Conservation (phyloP, 805 yeast genomes). For the Saccharomycopsis selenospora region DNA sequence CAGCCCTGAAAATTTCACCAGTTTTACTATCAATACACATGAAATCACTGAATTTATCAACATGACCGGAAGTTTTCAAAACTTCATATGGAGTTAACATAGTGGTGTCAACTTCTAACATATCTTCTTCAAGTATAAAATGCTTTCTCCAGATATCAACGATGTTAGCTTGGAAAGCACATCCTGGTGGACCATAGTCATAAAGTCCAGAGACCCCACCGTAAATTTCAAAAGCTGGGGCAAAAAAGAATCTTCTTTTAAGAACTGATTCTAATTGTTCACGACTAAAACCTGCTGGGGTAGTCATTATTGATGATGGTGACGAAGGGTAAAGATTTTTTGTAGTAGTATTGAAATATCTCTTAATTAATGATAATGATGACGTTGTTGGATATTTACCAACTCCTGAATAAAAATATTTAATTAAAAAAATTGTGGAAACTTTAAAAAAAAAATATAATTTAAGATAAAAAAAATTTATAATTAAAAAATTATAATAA, state of each 20-base stretch:
- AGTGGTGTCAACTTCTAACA: constrained; percentile 97
- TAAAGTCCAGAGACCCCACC: constrained; percentile 98
- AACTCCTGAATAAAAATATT: too few relatives aligned
- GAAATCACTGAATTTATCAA: constrained; percentile 98
- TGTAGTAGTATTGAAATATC: too few relatives aligned
- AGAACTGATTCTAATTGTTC: constrained; percentile 84
- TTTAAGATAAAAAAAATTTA: too few relatives aligned
- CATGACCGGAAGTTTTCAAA: constrained; percentile 97
- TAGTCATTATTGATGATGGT: too few relatives aligned
- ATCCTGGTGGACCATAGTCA: constrained; percentile 99
- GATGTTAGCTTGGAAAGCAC: constrained; percentile 94
- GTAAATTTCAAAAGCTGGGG: constrained; percentile 94
- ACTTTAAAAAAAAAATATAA: too few relatives aligned
- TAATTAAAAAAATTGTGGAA: too few relatives aligned
- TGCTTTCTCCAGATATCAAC: constrained; percentile 97
- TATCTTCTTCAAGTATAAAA: constrained; percentile 94
- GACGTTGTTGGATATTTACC: too few relatives aligned
- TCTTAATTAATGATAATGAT: too few relatives aligned
- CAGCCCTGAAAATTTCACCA: constrained; percentile 98
- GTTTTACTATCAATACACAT: constrained; percentile 94
- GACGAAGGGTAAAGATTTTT: too few relatives aligned
- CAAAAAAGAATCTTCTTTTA: constrained; percentile 93
- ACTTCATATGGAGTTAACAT: constrained; percentile 98
- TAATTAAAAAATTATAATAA: too few relatives aligned
- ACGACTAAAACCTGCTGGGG: constrained; percentile 50